Evolutionary conservation across 176 grass and related monocot species (phyloP), one percentile per base, ranked within the genome.

Genomic region (Eragrostis nindensis): DNA sequence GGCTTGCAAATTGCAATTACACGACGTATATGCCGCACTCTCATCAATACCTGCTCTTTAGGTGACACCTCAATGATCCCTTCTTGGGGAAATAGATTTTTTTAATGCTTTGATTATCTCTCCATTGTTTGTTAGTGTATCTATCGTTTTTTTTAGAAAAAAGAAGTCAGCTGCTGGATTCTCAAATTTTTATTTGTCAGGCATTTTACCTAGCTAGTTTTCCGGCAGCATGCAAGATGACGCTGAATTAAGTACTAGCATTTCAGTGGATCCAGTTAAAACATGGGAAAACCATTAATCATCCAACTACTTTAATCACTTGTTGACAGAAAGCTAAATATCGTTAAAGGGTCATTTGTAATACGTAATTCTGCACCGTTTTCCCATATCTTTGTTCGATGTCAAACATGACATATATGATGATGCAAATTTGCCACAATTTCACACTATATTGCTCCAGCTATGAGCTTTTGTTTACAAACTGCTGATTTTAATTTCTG

Each of bases 401-500:
- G 41, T 79, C 65, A 26, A 67, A 67, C 29, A 17, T 30, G 46
- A 22, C 44, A 53, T 45, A 64, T 70, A 27, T 79, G 68, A 46
- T 66, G 27, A 80, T 62, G 40, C 61, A 66, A 79, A n/a, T 29
- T 29, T 48, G 26, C 41, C 44, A 49, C 32, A 65, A 19, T 40
- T 11, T 52, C 54, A 29, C 21, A 57, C 24, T n/a, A 73, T 54
- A 46, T 22, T 67, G 38, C 40, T 62, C 40, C 39, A 30, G 25
- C 30, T 36, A 18, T 44, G 41, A 21, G 12, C 25, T 76, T 86
- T 11, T 55, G 26, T 82, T 73, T 62, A 49, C 39, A 43, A 66
- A 59, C 27, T 74, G 41, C 27, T 44, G 78, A 21, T 75, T 75
- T 76, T 72, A 73, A 77, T 42, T 45, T 82, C 48, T 57, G 49